Conservation (phyloP, 805 yeast genomes). For the Schwanniomyces pseudopolymorphus region DNA sequence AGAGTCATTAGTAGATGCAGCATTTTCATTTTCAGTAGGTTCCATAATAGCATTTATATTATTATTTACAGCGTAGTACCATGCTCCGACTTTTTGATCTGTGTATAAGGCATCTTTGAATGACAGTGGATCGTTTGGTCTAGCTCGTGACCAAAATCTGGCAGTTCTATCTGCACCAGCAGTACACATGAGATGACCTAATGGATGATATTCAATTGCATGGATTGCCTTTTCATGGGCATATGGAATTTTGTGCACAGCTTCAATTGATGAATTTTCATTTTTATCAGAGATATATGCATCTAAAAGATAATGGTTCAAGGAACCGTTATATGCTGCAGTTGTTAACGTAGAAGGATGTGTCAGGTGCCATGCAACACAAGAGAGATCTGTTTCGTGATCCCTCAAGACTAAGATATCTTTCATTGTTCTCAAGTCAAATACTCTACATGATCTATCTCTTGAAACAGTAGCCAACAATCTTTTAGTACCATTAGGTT, state of each 20-base stretch:
- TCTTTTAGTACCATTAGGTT: constrained; percentile 71
- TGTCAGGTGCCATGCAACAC: constrained; percentile 90
- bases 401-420: constrained; percentile 73
- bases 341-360: constrained; percentile 78
- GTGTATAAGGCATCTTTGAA: constrained; percentile 82
- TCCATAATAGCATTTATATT: constrained; percentile 42
- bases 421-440: constrained; percentile 84
- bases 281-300: constrained; percentile 39
- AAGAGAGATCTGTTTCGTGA: constrained; percentile 78
- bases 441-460: constrained; percentile 83
- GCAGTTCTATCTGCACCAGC: constrained; percentile 94
- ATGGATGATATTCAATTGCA: constrained; percentile 87
- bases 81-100: constrained; percentile 45
- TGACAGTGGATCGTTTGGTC: constrained; percentile 85
- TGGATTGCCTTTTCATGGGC: constrained; percentile 95
- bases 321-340: constrained; percentile 87
- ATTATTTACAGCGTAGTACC: constrained; percentile 48
- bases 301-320: constrained; percentile 73
- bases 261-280: constrained; percentile 29
- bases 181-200: constrained; percentile 87
- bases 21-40: constrained; percentile 11
- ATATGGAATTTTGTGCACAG: constrained; percentile 70
- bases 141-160: constrained; percentile 89
- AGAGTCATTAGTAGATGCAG: constrained; percentile 1
- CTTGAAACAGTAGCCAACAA: constrained; percentile 83